Evolutionary conservation across 805 yeast species (phyloP).

Genomic region (Spathaspora girioi): DNA sequence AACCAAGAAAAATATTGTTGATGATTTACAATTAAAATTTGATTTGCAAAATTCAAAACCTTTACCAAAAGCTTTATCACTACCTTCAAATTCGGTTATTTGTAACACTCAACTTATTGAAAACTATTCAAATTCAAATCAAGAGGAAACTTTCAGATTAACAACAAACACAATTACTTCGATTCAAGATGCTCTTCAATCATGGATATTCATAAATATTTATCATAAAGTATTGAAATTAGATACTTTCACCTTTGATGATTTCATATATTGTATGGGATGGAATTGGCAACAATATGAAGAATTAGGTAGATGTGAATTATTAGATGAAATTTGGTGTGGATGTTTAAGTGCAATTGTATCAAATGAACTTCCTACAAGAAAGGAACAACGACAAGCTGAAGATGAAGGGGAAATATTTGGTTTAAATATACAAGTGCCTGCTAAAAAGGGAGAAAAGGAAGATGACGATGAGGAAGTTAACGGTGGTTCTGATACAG

Average conservation of each 20-base stretch:
- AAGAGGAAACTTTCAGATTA: slow-evolving; percentile 11
- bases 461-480: slow-evolving; percentile 15
- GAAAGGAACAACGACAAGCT: slow-evolving; percentile 27
- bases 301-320: slow-evolving; percentile 42
- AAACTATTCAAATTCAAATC: neutral
- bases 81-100: slow-evolving; percentile 21
- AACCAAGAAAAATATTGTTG: slow-evolving; percentile 25
- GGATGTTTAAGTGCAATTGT: slow-evolving; percentile 56
- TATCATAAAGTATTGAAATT: slow-evolving; percentile 60
- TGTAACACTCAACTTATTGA: neutral
- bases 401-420: slow-evolving; percentile 27
- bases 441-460: slow-evolving; percentile 15
- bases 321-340: slow-evolving; percentile 68
- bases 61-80: slow-evolving; percentile 12
- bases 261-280: slow-evolving; percentile 55
- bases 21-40: slow-evolving; percentile 26
- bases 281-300: slow-evolving; percentile 40
- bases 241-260: slow-evolving; percentile 81
- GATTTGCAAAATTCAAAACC: slow-evolving; percentile 31
- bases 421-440: slow-evolving; percentile 32
- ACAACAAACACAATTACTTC: slow-evolving; percentile 9
- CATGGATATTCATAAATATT: slow-evolving; percentile 73
- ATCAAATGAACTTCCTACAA: slow-evolving; percentile 27
- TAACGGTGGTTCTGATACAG: slow-evolving; percentile 26
- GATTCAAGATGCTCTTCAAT: slow-evolving; percentile 52